Percentiles rank a stretch among this genome's conserved stretches.
Conservation (phyloP, 148 eudicot genomes). For the Rhododendron ovatum region DNA sequence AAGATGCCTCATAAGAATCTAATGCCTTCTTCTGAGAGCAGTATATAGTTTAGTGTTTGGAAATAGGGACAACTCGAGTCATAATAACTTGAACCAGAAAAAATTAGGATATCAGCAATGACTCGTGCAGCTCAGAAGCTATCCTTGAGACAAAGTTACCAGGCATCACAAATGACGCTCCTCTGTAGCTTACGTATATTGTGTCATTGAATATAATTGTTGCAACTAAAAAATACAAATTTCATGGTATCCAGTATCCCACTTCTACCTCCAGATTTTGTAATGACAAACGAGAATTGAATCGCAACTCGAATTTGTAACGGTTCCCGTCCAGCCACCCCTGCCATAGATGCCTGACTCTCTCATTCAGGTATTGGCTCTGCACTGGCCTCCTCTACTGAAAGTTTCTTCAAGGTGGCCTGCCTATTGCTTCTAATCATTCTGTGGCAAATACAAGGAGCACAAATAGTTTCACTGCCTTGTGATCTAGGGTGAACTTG, state of each 20-base stretch:
- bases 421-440: not conserved
- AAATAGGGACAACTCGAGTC: not conserved
- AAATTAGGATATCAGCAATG: not conserved
- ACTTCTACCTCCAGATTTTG: not conserved
- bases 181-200: not conserved
- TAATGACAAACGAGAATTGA: not conserved
- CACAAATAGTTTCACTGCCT: not conserved
- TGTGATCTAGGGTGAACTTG: not conserved
- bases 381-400: not conserved
- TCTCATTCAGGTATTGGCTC: not conserved
- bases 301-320: not conserved
- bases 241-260: not conserved
- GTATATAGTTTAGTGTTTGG: not conserved
- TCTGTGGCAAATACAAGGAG: not conserved
- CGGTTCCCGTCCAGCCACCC: not conserved
- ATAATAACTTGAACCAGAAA: not conserved
- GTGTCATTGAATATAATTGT: not conserved
- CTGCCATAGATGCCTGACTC: not conserved
- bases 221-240: not conserved
- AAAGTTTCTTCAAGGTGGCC: not conserved
- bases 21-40: not conserved
- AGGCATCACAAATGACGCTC: not conserved
- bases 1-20: not conserved
- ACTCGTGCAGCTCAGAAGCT: not conserved
- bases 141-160: not conserved